Evolutionary conservation across 1,139 yeast species (phyloP).

Genomic region (Candida sp.): DNA sequence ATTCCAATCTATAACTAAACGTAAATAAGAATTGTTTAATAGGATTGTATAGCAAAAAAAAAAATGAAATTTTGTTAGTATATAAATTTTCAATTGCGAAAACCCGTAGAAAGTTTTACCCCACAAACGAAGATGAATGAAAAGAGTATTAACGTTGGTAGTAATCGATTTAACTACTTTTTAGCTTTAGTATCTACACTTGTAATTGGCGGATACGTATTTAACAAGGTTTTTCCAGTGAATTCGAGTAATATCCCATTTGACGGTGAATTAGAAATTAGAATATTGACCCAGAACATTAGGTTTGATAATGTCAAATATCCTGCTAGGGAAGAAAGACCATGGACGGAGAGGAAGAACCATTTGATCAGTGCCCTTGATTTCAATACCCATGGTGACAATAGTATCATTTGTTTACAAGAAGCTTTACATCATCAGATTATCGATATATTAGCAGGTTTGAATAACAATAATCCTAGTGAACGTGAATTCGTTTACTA

Average conservation of each 20-base stretch:
- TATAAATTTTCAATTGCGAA: too few relatives aligned
- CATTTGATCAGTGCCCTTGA: slow-evolving; percentile 35
- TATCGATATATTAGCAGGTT: slow-evolving; percentile 36
- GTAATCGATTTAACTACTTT: background rate
- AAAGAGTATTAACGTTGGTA: background rate
- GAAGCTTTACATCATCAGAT: slow-evolving; percentile 54
- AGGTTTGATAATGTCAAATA: slow-evolving; percentile 32
- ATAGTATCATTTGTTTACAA: slow-evolving; percentile 47
- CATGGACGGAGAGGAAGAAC: slow-evolving; percentile 31
- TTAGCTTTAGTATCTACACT: background rate
- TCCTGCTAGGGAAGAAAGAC: slow-evolving; percentile 31
- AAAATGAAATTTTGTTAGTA: too few relatives aligned
- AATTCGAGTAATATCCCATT: background rate
- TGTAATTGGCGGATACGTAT: background rate
- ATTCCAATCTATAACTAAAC: background rate
- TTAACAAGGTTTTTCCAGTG: background rate
- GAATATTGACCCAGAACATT: slow-evolving; percentile 53
- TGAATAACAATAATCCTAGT: slow-evolving; percentile 18
- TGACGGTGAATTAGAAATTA: slow-evolving; percentile 15
- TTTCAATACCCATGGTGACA: slow-evolving; percentile 28
- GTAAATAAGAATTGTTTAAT: too few relatives aligned
- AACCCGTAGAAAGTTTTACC: too few relatives aligned
- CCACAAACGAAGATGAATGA: background rate
- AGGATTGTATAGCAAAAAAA: too few relatives aligned
- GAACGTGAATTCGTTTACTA: slow-evolving; percentile 31